Evolutionary conservation across 2,329 filamentous ascomycete genomes (phyloP), one percentile per base, ranked within the genome.

Genomic region (Helotiales sp.): DNA sequence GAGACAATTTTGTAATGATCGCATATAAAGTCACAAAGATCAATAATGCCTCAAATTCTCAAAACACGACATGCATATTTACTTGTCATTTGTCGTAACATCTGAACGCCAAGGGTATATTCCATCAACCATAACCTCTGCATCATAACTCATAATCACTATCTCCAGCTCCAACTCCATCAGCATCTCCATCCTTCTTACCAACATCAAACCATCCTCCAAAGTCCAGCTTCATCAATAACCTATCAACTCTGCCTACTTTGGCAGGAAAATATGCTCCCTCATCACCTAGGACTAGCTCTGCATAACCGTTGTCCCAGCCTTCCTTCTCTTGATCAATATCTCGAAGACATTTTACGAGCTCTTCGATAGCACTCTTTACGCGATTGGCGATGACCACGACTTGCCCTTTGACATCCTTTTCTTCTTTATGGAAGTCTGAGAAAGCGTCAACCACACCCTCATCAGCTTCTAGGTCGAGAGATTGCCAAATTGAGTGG

Each of bases 191-290:
- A 31, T 48, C 46, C 8, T 42, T 55, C 53, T 48, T 63, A 33
- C 52, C 58, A 22, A 30, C 61, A 57, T 69, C 65, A 60, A 73
- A 71, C 71, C 71, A 73, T 0, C 67, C 66, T 5, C 70, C 70
- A 64, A 73, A 73, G 64, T 96, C 92, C 66, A 97, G 76, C 77
- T 96, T 96, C 91, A 96, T 96, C 70, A 97, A 73, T 70, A 97
- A 74, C 58, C 90, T 80, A 75, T 96, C 91, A 46, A 97, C 85
- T 1, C 91, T 90, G 0, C 90, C 90, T 3, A 91, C 83, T 59
- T 88, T 85, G 61, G 84, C 81, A 1, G 91, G 88, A 29, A 87
- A 79, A 71, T 90, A 96, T 61, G 73, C 74, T 0, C 76, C 79
- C 36, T 77, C 76, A 30, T 81, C 78, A 12, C 67, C 66, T 2